Evolutionary conservation across 2,329 filamentous ascomycete genomes (phyloP), one percentile per base, ranked within the genome.

Genomic region (Fusarium subglutinans): DNA sequence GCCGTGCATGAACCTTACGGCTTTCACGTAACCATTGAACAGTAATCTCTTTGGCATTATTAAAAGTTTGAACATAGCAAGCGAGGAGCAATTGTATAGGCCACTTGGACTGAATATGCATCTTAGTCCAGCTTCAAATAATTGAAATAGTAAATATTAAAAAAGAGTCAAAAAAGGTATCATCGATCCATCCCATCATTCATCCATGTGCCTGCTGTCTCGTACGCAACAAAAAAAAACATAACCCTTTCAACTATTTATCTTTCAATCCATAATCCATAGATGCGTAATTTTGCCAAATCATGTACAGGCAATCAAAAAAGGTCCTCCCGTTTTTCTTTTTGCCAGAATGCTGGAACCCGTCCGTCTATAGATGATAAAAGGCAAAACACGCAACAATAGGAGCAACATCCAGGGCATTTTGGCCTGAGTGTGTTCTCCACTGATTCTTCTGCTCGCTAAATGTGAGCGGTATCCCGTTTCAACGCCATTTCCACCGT

Each of bases 341-440:
- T 69, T 64, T 51, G 53, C 59, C 59, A 62, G 40, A 66, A 55
- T 63, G 68, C 40, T 70, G 50, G 43, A 55, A 61, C 53, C 72
- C 72, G 69, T 75, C 72, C 72, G 69, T 75, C 72, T 75, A 75
- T 73, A 66, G 54, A 57, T 66, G 44, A 48, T 59, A 28, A 37
- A 47, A 66, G 33, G 55, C 30, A 50, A 55, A 53, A 62, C 26
- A n/a, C 11, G 28, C 30, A 64, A 35, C 15, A 65, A 44, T 24
- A 43, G 40, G 35, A 69, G 37, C 35, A 60, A 65, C 43, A 51
- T 22, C 33, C 35, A 69, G 51, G 24, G 33, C 33, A 45, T 38
- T 14, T 45, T 54, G 26, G 48, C 40, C 71, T 45, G 53, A 26
- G 26, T 70, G 18, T 63, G 33, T 58, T 47, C 44, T 59, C 63